Base-by-base conservation (phyloP, 768 basidiomycete genomes). In the Boletus tomentosulus region DNA sequence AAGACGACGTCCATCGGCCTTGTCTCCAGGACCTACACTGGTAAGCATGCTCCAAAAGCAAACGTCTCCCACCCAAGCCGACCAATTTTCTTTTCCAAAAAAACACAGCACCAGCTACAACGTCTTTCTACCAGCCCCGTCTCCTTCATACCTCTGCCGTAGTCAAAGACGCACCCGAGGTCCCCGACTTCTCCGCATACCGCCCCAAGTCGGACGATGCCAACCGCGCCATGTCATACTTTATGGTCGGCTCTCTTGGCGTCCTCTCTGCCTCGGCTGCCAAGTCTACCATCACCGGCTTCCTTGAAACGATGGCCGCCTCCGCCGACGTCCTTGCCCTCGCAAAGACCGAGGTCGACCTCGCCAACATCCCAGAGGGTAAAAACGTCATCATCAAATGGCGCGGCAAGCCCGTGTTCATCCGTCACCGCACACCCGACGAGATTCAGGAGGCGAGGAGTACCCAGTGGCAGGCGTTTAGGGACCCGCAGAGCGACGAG, bases 321-420 rank as follows among this genome's bases (percentile, higher is more conserved):
- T 96, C 94, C 37, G 94, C 96, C 34, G 97, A 99, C 68, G 96
- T 99, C 50, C 85, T 98, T 63, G 97, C 97, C 47, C 81, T 98
- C 60, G 97, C 97, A 57, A 98, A 98, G 78, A 92, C 98, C 57
- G 97, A 99, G 75, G 85, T 99, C 55, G 92, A 96, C 37, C 84
- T 99, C 56, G 74, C 76, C 51, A 77, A 74, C 56, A 98, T 99
- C 66, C 97, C 97, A 35, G 93, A 98, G 80, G 94, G 94, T 73
- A 95, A 94, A 83, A 95, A 96, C 69, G 89, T 88, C 62, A 85
- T 96, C 73, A 90, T 95, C 76, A 94, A 98, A 78, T 99, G 97
- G 97, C 90, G 97, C 67, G 97, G 97, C 72, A 99, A 99, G 80
- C 97, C 97, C 60, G 97, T 99, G 51, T 98, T 98, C 80, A 93